Evolutionary conservation across 306 rosid species (phyloP).

Genomic region (Malus sylvestris): DNA sequence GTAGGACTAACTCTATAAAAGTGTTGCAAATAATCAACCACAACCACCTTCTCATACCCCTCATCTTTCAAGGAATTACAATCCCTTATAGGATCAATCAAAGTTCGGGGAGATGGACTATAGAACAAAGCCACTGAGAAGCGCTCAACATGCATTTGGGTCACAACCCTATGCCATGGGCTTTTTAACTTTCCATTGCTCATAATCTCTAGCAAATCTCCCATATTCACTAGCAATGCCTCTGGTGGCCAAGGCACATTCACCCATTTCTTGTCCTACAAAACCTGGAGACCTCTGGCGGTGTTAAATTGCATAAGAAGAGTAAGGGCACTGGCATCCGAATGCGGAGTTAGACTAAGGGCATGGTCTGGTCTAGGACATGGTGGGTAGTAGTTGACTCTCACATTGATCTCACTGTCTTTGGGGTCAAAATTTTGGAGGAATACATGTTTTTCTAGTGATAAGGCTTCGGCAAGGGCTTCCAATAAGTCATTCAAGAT

Average conservation of each 20-base stretch:
- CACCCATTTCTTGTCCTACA: not conserved
- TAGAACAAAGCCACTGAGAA: not conserved
- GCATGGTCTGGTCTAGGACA: not conserved
- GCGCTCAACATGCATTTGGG: not conserved
- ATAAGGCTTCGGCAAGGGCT: not conserved
- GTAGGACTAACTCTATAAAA: slow-evolving; percentile 2
- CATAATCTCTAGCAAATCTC: slow-evolving; percentile 7
- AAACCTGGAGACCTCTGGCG: slow-evolving; percentile 3
- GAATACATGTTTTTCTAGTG: slow-evolving; percentile 4
- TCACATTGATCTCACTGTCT: slow-evolving; percentile 2
- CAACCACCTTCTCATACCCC: not conserved
- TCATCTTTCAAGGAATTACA: not conserved
- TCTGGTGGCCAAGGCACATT: not conserved
- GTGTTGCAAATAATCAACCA: not conserved
- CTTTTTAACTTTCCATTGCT: slow-evolving; percentile 1
- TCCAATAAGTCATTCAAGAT: not conserved
- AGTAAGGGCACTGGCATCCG: slow-evolving; percentile 11
- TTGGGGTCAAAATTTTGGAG: slow-evolving; percentile 3
- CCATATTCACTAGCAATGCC: slow-evolving; percentile 6
- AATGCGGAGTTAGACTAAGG: slow-evolving; percentile 2
- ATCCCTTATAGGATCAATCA: not conserved
- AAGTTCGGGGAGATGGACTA: not conserved
- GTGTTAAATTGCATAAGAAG: not conserved
- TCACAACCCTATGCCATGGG: slow-evolving; percentile 11
- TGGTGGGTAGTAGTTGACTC: slow-evolving; percentile 14